Conservation (phyloP, 805 yeast species). For the Hanseniaspora thailandica region DNA sequence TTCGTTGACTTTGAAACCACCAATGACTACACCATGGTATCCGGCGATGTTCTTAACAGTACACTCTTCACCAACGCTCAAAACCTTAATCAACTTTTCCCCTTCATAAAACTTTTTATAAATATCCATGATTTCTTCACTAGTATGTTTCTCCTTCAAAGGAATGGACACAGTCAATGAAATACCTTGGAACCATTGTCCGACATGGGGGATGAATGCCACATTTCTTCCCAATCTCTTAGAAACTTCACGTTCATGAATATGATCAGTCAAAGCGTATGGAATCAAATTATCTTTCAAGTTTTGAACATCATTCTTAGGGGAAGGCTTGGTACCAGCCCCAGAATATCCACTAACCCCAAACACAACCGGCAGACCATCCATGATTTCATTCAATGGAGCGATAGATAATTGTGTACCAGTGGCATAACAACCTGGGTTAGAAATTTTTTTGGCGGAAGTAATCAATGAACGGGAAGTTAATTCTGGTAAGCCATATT, state of each 20-base stretch:
- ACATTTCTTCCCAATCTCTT: slow-evolving; percentile 63
- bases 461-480: slow-evolving; percentile 56
- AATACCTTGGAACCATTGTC: slow-evolving; percentile 99
- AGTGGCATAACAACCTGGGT: slow-evolving; percentile 99
- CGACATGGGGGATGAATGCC: slow-evolving; percentile 94
- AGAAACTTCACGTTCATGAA: slow-evolving; percentile 91
- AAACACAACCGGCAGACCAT: slow-evolving; percentile 71
- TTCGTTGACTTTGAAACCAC: slow-evolving; percentile 89
- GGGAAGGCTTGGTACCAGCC: slow-evolving; percentile 97
- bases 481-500: slow-evolving; percentile 90
- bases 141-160: slow-evolving; percentile 58
- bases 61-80: slow-evolving; percentile 69
- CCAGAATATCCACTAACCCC: slow-evolving; percentile 99
- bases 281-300: slow-evolving; percentile 81
- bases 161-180: slow-evolving; percentile 87
- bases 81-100: slow-evolving; percentile 69
- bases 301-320: slow-evolving; percentile 73
- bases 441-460: slow-evolving; percentile 69
- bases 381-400: slow-evolving; percentile 60
- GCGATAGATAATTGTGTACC: slow-evolving; percentile 89
- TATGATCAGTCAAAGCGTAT: slow-evolving; percentile 89
- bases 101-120: slow-evolving; percentile 81
- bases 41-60: slow-evolving; percentile 77
- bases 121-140: slow-evolving; percentile 63
- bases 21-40: slow-evolving; percentile 87